Evolutionary conservation across 257 asterid genomes (phyloP).

Genomic region (Lycium ferocissimum): DNA sequence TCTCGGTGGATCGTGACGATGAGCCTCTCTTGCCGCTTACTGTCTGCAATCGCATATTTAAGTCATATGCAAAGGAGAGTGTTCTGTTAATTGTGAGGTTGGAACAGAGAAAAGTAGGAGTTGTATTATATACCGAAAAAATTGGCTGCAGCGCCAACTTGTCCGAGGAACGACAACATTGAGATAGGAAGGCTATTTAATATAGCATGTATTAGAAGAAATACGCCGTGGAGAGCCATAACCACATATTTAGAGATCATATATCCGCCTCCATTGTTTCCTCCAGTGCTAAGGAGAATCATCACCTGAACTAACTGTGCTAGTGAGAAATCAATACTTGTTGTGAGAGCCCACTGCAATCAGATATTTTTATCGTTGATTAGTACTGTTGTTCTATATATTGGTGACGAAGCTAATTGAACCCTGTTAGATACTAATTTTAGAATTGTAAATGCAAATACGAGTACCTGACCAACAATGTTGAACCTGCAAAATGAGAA

Average conservation of each 20-base stretch:
- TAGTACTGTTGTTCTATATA: background rate
- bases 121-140: conserved; percentile 54
- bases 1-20: no score
- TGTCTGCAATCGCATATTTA: background rate
- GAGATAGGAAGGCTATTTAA: conserved; percentile 89
- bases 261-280: conserved; percentile 85
- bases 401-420: no score
- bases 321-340: conserved; percentile 82
- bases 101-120: background rate
- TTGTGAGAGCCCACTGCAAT: conserved; percentile 98
- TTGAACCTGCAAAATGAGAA: conserved; percentile 65
- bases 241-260: conserved; percentile 77
- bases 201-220: conserved; percentile 69
- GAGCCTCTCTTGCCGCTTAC: no score
- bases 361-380: background rate
- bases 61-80: background rate
- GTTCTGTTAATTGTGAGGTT: no score
- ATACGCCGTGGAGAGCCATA: conserved; percentile 74
- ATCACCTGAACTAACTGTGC: conserved; percentile 93
- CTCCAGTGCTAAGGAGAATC: conserved; percentile 89
- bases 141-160: conserved; percentile 92
- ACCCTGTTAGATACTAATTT: background rate
- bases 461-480: conserved; percentile 88
- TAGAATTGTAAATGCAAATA: background rate
- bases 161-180: conserved; percentile 78